These are phyloP conservation scores for Leccinum imitatum DNA, from an alignment of 768 basidiomycete species.

Conservation along the genomic window DNA sequence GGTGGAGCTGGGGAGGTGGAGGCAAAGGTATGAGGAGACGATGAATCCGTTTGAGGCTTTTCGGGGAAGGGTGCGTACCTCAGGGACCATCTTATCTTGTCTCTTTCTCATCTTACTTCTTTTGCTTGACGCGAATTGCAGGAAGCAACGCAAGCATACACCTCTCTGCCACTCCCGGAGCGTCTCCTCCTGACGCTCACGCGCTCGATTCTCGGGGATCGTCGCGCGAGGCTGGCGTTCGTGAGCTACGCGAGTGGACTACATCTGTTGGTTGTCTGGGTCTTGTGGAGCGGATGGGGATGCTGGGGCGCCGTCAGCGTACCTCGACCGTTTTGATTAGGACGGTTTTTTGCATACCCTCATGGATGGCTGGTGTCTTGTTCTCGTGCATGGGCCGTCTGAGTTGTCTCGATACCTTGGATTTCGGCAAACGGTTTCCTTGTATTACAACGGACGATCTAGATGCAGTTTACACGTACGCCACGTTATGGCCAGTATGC, in stretches of 20 bases:
- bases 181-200: conserved; percentile 84
- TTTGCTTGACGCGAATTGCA: conserved; percentile 31
- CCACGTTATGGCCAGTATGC: not conserved
- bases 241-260: conserved; percentile 81
- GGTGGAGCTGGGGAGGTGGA: conserved; percentile 86
- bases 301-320: conserved; percentile 45
- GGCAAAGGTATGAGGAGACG: conserved; percentile 89
- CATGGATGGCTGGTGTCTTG: too few relatives aligned
- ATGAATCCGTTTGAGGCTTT: conserved; percentile 99
- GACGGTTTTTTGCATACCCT: not conserved
- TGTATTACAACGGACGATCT: not conserved
- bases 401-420: not conserved
- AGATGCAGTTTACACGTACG: not conserved
- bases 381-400: not conserved
- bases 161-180: conserved; percentile 89
- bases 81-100: not conserved
- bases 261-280: conserved; percentile 80
- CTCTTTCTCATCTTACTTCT: not conserved
- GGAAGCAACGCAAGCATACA: conserved; percentile 95
- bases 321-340: conserved; percentile 17
- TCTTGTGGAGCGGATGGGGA: conserved; percentile 55
- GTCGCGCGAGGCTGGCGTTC: conserved; percentile 86
- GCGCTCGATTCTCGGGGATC: conserved; percentile 82
- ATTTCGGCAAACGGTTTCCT: not conserved
- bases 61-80: conserved; percentile 77